Base-by-base conservation (phyloP, 345 rosid genomes). In the Linum usitatissimum region DNA sequence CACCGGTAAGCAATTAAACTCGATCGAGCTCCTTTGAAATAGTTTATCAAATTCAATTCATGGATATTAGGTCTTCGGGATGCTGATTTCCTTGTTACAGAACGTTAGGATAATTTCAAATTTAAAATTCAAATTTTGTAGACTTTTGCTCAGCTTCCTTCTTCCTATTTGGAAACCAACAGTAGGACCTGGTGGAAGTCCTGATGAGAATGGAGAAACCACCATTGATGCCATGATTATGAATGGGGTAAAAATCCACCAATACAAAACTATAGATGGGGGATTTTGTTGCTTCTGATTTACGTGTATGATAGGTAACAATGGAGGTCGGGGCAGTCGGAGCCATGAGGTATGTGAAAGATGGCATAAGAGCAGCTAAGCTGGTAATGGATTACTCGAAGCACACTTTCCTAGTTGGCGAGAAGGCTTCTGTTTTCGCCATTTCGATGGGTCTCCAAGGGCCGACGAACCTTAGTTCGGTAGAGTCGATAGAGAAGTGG, bases 261-360 rank as follows among this genome's bases (percentile, higher is more conserved):
- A 51, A 23, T 23, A 2, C 28, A 23, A 64, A 54, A 34, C 17
- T 40, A 12, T 40, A 66, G 38, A 36, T 57, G 60, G 3, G 12
- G 54, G 12, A 65, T 61, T 64, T 23, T 64, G 28, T 67, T 36
- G 48, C 21, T 51, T 68, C 53, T 53, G 30, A 66, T 55, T 81
- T 60, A 79, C 71, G 87, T 77, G 75, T 58, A 57, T 76, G 71
- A 7, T 83, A 89, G 98, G 90, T 80, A 53, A 92, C 95, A 4
- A 92, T 92, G 98, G 98, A 89, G 80, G 95, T 85, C 63, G 98
- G 98, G 73, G 98, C 98, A 61, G 91, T 92, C 71, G 98, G 93
- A 78, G 96, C 88, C 51, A 92, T 92, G 98, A 82, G 93, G 60
- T 84, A 76, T 71, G 90, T 92, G 53, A 92, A 85, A 73, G 96